Evolutionary conservation across 768 basidiomycete genomes (phyloP).

Genomic region (Pilatotrama ljubarskyi): DNA sequence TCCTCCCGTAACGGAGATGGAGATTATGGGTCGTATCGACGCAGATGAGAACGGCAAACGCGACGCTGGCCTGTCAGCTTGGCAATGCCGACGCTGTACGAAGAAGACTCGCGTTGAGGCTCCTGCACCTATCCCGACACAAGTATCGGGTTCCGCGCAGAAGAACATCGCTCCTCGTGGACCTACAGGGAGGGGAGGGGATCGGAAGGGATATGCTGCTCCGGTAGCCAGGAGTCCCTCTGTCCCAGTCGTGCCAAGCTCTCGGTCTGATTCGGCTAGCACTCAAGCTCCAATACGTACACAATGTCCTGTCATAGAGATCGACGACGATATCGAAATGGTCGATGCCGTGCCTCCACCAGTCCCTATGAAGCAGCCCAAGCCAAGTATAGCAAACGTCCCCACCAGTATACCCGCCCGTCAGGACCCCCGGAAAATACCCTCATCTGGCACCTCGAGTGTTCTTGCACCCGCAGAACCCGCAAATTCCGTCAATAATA

Average conservation of each 20-base stretch:
- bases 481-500: no score
- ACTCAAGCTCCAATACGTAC: not conserved
- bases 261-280: not conserved
- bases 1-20: conserved; percentile 16
- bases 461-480: no score
- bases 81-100: conserved; percentile 18
- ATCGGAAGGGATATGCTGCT: no score
- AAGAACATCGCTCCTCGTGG: no score
- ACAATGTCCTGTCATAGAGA: not conserved
- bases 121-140: not conserved
- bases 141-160: no score
- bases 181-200: no score
- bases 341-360: not conserved
- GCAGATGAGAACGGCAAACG: conserved; percentile 9
- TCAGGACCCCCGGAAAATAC: not conserved
- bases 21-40: conserved; percentile 13
- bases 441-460: not conserved
- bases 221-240: no score
- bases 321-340: not conserved
- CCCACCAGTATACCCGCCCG: no score
- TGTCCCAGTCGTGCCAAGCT: not conserved
- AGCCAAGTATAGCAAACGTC: not conserved
- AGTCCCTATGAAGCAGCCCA: not conserved
- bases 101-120: conserved; percentile 6
- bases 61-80: conserved; percentile 7